Evolutionary conservation across 306 rosid species (phyloP), one percentile per base, ranked within the genome.

Genomic region (Nissolia schottii): DNA sequence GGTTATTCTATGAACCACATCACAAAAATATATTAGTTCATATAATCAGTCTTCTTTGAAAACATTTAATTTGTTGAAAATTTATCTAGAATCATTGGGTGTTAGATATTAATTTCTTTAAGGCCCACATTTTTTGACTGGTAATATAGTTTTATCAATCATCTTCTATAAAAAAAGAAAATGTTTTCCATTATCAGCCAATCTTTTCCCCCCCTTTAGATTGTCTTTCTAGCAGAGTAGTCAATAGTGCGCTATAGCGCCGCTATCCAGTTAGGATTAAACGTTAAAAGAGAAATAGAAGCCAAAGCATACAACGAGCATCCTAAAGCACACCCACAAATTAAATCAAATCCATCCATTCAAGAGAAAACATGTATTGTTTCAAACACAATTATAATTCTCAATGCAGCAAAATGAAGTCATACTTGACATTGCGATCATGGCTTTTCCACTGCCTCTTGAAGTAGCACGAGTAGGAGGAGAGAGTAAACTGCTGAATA

Each of bases 361-460:
- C 45, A 55, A 25, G 55, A 43, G 19, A 4, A 37, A 1, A 22
- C 12, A 70, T 32, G 51, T 51, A 76, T 40, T 55, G 20, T 27
- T 54, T 67, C 29, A 74, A 46, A 50, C 29, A 64, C 64, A 62
- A 67, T 23, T 40, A 31, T 35, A 50, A 29, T 29, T 60, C 55
- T 62, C 6, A 27, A 22, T 32, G 34, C 18, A 24, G 76, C 15
- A 55, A 67, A 77, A 61, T 75, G 29, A 76, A 64, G 57, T 62
- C 84, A 67, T 85, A 86, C 96, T 80, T 80, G 88, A 32, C 24
- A 46, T 70, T 10, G 65, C 51, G 59, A 65, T 74, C 54, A 19
- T 75, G 63, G 82, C 83, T 84, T 83, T 91, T 75, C 78, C 88
- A 35, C 69, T 77, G 71, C 73, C 87, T 77, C 78, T 84, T 62